phyloP scores from a whole-genome alignment of 306 rosid genomes.

The Gastrolobium villosum region DNA sequence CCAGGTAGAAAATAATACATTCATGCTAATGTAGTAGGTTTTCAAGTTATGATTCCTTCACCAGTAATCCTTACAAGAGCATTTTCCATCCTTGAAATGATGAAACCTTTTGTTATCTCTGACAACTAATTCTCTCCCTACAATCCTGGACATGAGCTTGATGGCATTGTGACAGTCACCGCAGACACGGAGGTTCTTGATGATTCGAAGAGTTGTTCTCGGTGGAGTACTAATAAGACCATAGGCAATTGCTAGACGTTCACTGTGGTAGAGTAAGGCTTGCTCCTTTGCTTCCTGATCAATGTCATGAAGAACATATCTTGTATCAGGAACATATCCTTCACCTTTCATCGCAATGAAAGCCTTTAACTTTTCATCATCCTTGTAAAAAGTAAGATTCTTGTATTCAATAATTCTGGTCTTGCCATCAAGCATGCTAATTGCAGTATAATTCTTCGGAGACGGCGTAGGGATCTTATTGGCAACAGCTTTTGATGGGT shows the following conservation, averaged over 20 bases:
- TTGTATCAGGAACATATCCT: conserved; percentile 83
- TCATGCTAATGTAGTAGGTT: conserved; percentile 20
- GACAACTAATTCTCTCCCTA: conserved; percentile 80
- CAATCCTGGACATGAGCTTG: conserved; percentile 91
- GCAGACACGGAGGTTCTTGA: conserved; percentile 86
- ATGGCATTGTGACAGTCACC: conserved; percentile 94
- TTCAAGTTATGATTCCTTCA: conserved; percentile 47
- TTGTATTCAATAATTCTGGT: conserved; percentile 71
- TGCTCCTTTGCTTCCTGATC: conserved; percentile 97
- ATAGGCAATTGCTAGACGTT: conserved; percentile 85
- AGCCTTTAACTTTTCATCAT: conserved; percentile 84
- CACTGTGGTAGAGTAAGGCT: conserved; percentile 88
- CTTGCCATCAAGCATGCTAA: conserved; percentile 84
- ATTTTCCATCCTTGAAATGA: conserved; percentile 92
- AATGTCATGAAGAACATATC: conserved; percentile 91
- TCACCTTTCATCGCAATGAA: conserved; percentile 69
- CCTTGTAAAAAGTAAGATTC: conserved; percentile 82
- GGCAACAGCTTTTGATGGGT: conserved; percentile 66
- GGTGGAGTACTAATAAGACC: conserved; percentile 92
- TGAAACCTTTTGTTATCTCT: conserved; percentile 90
- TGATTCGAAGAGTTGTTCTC: conserved; percentile 85
- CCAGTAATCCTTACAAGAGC: conserved; percentile 97
- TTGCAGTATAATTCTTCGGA: conserved; percentile 70
- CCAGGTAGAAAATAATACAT: conserved; percentile 37
- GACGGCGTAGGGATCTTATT: conserved; percentile 79